phyloP scores from a whole-genome alignment of 202 grass and related monocot species.

The Cymbopogon flexuosus region DNA sequence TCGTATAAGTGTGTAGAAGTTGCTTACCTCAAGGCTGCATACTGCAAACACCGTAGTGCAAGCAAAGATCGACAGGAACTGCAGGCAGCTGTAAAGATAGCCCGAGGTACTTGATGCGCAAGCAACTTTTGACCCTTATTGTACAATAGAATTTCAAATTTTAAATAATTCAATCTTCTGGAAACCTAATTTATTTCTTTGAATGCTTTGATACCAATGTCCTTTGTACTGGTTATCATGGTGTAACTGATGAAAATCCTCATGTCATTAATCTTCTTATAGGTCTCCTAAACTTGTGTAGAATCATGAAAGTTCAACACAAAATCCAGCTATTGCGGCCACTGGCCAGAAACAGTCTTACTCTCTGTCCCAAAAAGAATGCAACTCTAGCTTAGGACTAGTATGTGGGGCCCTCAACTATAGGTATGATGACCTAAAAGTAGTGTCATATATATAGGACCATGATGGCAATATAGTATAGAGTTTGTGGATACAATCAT shows the following conservation, averaged over 20 bases:
- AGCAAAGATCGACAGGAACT: slow-evolving; percentile 57
- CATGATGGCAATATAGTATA: neutral
- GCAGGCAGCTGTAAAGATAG: slow-evolving; percentile 48
- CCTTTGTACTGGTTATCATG: neutral
- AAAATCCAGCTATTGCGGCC: neutral
- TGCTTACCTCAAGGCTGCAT: slow-evolving; percentile 73
- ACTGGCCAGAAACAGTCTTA: neutral
- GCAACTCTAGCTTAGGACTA: too few species aligned
- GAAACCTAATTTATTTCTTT: neutral
- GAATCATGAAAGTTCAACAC: neutral
- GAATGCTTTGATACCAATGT: neutral
- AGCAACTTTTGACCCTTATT: neutral
- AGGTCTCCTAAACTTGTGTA: neutral
- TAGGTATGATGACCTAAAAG: neutral
- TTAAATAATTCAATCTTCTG: neutral
- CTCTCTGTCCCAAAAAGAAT: neutral
- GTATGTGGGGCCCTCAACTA: neutral
- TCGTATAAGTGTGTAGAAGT: slow-evolving; percentile 92
- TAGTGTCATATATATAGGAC: neutral
- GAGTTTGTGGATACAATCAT: neutral
- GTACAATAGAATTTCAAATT: neutral
- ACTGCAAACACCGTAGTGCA: slow-evolving; percentile 58
- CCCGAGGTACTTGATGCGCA: slow-evolving; percentile 36
- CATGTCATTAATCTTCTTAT: neutral
- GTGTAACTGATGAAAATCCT: neutral